Conservation (phyloP, 1,284 basidiomycete species). For the Malassezia dermatis region DNA sequence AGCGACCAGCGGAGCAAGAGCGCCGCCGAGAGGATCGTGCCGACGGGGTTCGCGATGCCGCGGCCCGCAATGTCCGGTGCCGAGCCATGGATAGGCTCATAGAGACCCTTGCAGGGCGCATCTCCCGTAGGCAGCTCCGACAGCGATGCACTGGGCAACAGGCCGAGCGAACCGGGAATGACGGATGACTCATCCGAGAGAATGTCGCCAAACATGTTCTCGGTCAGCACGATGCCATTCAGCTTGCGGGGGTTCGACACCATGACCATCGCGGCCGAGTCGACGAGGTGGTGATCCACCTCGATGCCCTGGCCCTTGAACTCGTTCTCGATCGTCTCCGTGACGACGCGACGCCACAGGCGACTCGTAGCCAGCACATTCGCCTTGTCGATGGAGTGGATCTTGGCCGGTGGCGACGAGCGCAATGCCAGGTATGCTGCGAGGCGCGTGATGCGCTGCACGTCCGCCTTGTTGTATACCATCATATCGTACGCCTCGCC, state of each 20-base stretch:
- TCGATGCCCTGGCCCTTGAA: constrained; percentile 34
- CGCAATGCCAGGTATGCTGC: constrained; percentile 80
- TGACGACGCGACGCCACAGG: constrained; percentile 67
- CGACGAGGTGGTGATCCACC: constrained; percentile 65
- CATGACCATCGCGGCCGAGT: constrained; percentile 93
- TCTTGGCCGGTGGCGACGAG: constrained; percentile 69
- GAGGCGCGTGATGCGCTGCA: constrained; percentile 87
- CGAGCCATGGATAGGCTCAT: constrained; percentile 69
- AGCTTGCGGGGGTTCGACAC: constrained; percentile 83
- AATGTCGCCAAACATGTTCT: constrained; percentile 53
- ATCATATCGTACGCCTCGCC: constrained; percentile 53
- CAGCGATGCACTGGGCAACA: constrained; percentile 88
- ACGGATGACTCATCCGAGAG: constrained; percentile 92
- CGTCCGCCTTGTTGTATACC: constrained; percentile 81
- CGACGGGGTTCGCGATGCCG: constrained; percentile 91
- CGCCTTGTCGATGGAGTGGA: constrained; percentile 96
- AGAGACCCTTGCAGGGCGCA: constrained; percentile 64
- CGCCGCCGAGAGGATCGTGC: constrained; percentile 89
- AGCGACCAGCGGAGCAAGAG: constrained; percentile 92
- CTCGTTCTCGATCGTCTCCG: constrained; percentile 39
- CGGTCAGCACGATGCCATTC: constrained; percentile 63
- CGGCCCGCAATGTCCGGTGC: constrained; percentile 92
- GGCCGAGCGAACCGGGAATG: constrained; percentile 90
- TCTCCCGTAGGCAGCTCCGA: constrained; percentile 75
- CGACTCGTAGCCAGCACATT: constrained; percentile 93